Evolutionary conservation across 805 yeast genomes (phyloP).

Genomic region (Wickerhamia fluorescens): DNA sequence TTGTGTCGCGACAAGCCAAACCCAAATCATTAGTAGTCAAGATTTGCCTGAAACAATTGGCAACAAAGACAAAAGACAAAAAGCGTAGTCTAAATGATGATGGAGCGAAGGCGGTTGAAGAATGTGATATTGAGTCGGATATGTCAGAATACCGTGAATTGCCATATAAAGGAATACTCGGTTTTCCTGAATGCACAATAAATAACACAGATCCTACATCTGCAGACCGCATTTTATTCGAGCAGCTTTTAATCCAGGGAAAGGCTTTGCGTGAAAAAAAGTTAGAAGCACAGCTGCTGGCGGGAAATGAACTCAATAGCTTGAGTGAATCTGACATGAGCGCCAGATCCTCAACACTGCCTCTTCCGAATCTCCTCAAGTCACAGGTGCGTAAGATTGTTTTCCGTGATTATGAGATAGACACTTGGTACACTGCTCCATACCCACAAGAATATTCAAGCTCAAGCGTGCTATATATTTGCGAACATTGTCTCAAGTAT

Average conservation of each 20-base stretch:
- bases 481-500: constrained; percentile 80
- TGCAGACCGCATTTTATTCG: constrained; percentile 45
- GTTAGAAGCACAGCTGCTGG: background rate
- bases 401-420: constrained; percentile 66
- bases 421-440: constrained; percentile 91
- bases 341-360: constrained; percentile 8
- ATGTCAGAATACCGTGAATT: too few species aligned
- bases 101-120: too few species aligned
- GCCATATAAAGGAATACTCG: constrained; percentile 63
- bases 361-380: constrained; percentile 11
- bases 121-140: too few species aligned
- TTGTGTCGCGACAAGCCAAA: too few species aligned
- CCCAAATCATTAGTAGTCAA: too few species aligned
- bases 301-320: too few species aligned
- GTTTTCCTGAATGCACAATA: constrained; percentile 53
- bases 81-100: too few species aligned
- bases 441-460: constrained; percentile 80
- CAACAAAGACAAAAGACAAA: too few species aligned
- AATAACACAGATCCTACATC: constrained; percentile 52
- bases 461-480: constrained; percentile 58
- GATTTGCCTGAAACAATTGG: too few species aligned
- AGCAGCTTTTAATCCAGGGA: constrained; percentile 6
- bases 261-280: background rate
- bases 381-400: constrained; percentile 56
- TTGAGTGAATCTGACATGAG: background rate